Conservation (phyloP, 768 basidiomycete species). For the Lepiota brunneoincarnata region DNA sequence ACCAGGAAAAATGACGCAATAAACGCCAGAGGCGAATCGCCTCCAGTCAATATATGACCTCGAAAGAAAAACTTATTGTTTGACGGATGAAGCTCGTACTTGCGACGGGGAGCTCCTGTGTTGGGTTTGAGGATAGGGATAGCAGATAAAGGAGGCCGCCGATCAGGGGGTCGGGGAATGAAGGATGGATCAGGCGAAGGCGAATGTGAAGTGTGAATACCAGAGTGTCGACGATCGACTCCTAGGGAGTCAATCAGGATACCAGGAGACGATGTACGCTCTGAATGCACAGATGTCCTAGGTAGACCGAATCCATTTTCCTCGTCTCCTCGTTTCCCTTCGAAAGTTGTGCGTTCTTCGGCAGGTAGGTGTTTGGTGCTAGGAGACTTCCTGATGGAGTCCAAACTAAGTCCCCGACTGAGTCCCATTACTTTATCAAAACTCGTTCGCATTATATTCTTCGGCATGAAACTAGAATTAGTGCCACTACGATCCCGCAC, state of each 20-base stretch:
- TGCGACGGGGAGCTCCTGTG: conserved; percentile 44
- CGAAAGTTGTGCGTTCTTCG: conserved; percentile 24
- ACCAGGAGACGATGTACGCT: conserved; percentile 11
- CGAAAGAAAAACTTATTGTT: conserved; percentile 72
- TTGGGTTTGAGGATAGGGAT: conserved; percentile 33
- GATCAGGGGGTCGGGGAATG: conserved; percentile 25
- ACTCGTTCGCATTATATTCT: conserved; percentile 49
- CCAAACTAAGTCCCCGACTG: conserved; percentile 50
- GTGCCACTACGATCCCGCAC: conserved; percentile 22
- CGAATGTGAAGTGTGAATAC: conserved; percentile 22
- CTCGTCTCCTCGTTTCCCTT: conserved; percentile 32
- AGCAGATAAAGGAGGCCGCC: conserved; percentile 30
- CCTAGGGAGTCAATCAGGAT: background rate
- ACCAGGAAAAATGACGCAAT: conserved; percentile 58
- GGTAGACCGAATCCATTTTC: conserved; percentile 23
- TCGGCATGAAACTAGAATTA: conserved; percentile 17
- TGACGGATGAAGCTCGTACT: conserved; percentile 66
- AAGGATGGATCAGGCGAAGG: conserved; percentile 35
- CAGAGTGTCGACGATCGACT: conserved; percentile 15
- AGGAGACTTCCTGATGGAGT: conserved; percentile 39
- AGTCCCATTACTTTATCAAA: conserved; percentile 59
- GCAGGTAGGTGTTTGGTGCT: conserved; percentile 18
- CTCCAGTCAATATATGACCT: conserved; percentile 78
- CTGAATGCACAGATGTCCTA: conserved; percentile 18
- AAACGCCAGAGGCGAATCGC: conserved; percentile 85